Base-by-base conservation (phyloP, 1,139 yeast genomes). In the Pichia sp. region DNA sequence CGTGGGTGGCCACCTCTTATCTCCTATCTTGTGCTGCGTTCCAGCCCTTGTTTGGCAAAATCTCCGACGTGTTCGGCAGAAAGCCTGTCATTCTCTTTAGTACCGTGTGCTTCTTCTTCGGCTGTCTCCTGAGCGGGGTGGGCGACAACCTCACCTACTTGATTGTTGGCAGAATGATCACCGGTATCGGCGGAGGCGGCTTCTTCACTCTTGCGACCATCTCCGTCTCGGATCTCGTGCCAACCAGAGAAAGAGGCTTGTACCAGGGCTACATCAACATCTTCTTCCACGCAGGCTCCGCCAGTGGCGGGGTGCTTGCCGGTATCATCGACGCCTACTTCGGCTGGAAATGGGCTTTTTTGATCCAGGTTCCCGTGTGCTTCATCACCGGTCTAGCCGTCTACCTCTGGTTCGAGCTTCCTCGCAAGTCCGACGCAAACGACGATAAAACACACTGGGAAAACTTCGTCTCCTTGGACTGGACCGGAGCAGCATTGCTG, bases 1-100 rank as follows among this genome's bases (percentile, higher is more conserved):
- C 73, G 10, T 72, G 75, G 75, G 71, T 73, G 12, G 73, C 76
- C 16, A 68, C 76, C 6, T 70, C 75, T 4, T 74, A 74, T 63
- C 65, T 82, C 50, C 67, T 83, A 9, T 75, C 85, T 3, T 77
- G 79, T 62, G 78, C 85, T 0, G 83, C 85, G 1, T 80, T 81
- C 63, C 87, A 82, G 68, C 96, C 96, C 1, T 70, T 90, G 9
- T 59, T 59, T 51, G 96, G 96, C 20, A 88, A 88, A 63, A 71
- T 90, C 38, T 84, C 93, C 0, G 96, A 89, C 63, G 86, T 73
- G 14, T 62, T 74, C 33, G 77, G 77, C 1, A 63, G 77, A 34
- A 65, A 68, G 51, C 57, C 61, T 50, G 74, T 85, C 4, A 65
- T 84, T 64, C 61, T 83, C n/a, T 71, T 69, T 1, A 81, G 85